A percentile compares a stretch with the other conserved stretches of the same genome.
Evolutionary conservation across 2,329 filamentous ascomycete species (phyloP).

Genomic region (Fusarium humuli): DNA sequence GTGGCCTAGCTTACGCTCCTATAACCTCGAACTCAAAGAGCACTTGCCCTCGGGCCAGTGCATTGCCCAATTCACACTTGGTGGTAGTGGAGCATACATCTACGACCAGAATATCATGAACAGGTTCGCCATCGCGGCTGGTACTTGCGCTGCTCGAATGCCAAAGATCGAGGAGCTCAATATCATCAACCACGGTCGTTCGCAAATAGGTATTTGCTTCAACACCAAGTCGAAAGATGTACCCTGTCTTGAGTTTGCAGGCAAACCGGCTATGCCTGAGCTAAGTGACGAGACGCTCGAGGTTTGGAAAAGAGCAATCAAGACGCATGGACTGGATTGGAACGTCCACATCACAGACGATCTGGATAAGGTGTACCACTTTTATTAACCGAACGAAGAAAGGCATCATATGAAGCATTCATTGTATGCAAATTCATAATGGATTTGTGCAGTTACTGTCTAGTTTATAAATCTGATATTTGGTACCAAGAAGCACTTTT

Average conservation of each 20-base stretch:
- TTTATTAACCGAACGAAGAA: not conserved
- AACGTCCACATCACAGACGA: not conserved
- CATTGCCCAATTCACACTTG: not conserved
- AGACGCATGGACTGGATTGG: not conserved
- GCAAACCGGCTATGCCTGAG: not conserved
- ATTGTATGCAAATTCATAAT: not conserved
- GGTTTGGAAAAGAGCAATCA: not conserved
- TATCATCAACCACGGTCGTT: not conserved
- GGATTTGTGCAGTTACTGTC: not conserved
- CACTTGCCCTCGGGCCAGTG: slow-evolving; percentile 12
- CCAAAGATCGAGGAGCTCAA: not conserved
- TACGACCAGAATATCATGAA: not conserved
- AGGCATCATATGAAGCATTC: not conserved
- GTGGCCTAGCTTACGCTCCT: slow-evolving; percentile 1
- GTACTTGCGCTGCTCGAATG: slow-evolving; percentile 3
- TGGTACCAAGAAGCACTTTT: not conserved
- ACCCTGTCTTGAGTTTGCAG: slow-evolving; percentile 11
- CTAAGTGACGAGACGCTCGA: not conserved
- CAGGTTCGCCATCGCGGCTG: slow-evolving; percentile 9
- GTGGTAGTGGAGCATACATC: not conserved
- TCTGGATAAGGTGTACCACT: not conserved
- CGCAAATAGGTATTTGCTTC: not conserved
- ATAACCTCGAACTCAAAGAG: slow-evolving; percentile 6
- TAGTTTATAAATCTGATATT: not conserved
- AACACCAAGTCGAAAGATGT: not conserved